phyloP scores from a whole-genome alignment of 257 asterid species.

The Fraxinus americana region DNA sequence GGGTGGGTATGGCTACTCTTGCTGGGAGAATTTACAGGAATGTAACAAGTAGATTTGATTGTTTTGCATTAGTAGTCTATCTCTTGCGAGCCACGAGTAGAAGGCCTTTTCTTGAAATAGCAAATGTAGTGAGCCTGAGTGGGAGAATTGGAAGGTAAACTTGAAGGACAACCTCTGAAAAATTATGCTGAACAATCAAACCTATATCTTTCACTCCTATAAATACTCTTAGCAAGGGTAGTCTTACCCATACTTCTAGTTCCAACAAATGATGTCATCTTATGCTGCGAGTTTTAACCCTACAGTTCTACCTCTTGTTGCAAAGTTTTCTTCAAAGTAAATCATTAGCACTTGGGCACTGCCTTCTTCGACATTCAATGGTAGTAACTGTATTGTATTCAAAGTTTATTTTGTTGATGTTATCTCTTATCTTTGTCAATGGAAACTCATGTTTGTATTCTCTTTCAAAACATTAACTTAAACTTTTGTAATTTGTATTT shows the following conservation, averaged over 20 bases:
- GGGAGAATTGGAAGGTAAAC: background rate
- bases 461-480: background rate
- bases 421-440: too few relatives aligned
- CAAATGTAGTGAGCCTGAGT: background rate
- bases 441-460: background rate
- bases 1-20: background rate
- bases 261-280: conserved; percentile 4
- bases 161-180: background rate
- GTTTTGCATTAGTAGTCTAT: background rate
- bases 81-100: background rate
- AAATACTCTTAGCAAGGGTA: background rate
- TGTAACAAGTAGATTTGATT: background rate
- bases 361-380: background rate
- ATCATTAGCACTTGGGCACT: background rate
- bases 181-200: background rate
- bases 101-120: background rate
- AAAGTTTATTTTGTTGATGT: background rate
- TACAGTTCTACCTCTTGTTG: background rate
- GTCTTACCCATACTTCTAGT: conserved; percentile 1
- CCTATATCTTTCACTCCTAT: background rate
- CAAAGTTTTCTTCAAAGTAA: background rate
- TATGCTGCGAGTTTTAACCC: background rate
- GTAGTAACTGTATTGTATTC: background rate
- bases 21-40: background rate
- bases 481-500: too few relatives aligned